phyloP scores from a whole-genome alignment of 768 basidiomycete species.

The Obba rivulosa region DNA sequence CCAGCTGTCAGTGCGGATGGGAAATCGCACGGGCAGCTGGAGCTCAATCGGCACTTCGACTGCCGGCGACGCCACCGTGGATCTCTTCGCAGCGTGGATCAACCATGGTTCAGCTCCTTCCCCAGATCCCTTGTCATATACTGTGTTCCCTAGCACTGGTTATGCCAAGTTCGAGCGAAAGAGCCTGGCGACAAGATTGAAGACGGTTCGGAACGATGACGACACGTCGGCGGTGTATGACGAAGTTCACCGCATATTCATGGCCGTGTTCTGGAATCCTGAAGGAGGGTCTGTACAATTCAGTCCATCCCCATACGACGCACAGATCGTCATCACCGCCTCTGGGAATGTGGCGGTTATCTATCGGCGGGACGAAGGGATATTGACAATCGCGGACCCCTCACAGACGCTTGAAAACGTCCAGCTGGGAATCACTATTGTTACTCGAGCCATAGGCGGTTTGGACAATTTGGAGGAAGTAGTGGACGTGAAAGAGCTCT shows the following conservation, averaged over 20 bases:
- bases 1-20: slow-evolving; percentile 37
- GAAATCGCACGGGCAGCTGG: slow-evolving; percentile 55
- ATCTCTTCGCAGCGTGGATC: slow-evolving; percentile 63
- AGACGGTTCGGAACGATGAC: slow-evolving; percentile 40
- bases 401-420: slow-evolving; percentile 44
- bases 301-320: slow-evolving; percentile 15
- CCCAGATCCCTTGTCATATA: slow-evolving; percentile 42
- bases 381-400: slow-evolving; percentile 59
- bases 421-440: slow-evolving; percentile 29
- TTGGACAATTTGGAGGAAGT: slow-evolving; percentile 10
- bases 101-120: slow-evolving; percentile 29
- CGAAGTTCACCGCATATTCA: slow-evolving; percentile 30
- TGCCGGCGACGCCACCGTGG: slow-evolving; percentile 49
- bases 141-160: slow-evolving; percentile 47
- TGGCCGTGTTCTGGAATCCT: slow-evolving; percentile 54
- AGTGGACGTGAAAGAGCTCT: slow-evolving; percentile 26
- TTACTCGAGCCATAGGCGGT: neutral
- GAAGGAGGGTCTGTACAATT: slow-evolving; percentile 40
- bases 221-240: slow-evolving; percentile 49
- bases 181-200: slow-evolving; percentile 24
- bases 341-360: slow-evolving; percentile 41
- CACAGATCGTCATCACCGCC: slow-evolving; percentile 31
- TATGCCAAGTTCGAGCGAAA: slow-evolving; percentile 36
- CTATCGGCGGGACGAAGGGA: slow-evolving; percentile 34
- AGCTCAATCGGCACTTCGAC: slow-evolving; percentile 56